A percentile compares a stretch with the other conserved stretches of the same genome.
phyloP scores from a whole-genome alignment of 805 yeast genomes.

The Pichia sporocuriosa region DNA sequence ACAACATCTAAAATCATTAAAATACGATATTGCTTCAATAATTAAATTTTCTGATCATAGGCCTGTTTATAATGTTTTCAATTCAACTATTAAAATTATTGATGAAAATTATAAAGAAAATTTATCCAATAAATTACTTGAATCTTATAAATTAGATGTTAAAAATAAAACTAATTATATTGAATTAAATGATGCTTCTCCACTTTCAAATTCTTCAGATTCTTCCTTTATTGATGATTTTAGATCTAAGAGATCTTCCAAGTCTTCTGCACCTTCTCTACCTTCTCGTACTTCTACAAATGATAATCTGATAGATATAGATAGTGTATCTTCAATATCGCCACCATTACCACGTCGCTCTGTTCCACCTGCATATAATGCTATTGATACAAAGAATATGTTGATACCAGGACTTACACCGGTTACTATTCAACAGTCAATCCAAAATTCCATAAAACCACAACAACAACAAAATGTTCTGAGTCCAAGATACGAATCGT shows the following conservation, averaged over 20 bases:
- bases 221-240: slow-evolving; percentile 2
- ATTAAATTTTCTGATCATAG: slow-evolving; percentile 78
- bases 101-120: slow-evolving; percentile 54
- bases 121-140: slow-evolving; percentile 53
- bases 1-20: slow-evolving; percentile 47
- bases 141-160: slow-evolving; percentile 39
- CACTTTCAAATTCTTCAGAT: slow-evolving; percentile 5
- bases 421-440: slow-evolving; percentile 12
- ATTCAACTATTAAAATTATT: slow-evolving; percentile 57
- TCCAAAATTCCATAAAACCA: not conserved
- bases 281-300: slow-evolving; percentile 6
- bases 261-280: slow-evolving; percentile 9
- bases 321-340: slow-evolving; percentile 14
- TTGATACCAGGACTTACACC: slow-evolving; percentile 22
- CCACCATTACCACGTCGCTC: slow-evolving; percentile 16
- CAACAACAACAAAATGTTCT: not conserved
- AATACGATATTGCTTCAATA: slow-evolving; percentile 58
- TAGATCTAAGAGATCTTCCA: slow-evolving; percentile 1
- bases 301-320: slow-evolving; percentile 20
- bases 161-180: slow-evolving; percentile 17
- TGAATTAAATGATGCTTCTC: slow-evolving; percentile 26
- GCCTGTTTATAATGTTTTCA: slow-evolving; percentile 82
- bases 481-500: not conserved
- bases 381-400: slow-evolving; percentile 18
- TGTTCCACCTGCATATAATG: slow-evolving; percentile 22